Conservation (phyloP, 2,329 filamentous ascomycete species). For the Exophiala sideris region DNA sequence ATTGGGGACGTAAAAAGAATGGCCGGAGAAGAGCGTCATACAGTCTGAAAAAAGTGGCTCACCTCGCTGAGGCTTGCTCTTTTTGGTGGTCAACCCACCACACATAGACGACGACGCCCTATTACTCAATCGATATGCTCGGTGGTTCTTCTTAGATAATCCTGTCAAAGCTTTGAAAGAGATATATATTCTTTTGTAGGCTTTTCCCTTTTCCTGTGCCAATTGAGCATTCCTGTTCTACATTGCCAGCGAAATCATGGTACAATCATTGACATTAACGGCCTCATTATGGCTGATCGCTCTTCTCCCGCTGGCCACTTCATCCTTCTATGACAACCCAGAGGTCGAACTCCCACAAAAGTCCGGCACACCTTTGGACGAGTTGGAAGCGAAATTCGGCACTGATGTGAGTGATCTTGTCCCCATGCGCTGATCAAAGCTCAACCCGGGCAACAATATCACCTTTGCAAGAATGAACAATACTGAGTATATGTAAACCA, state of each 20-base stretch:
- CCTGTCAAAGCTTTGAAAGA: background rate
- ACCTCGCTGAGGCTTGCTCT: conserved; percentile 11
- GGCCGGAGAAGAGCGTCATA: no score
- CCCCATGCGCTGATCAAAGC: no score
- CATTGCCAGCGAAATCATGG: background rate
- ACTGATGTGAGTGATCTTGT: conserved; percentile 37
- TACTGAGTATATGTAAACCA: background rate
- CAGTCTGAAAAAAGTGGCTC: no score
- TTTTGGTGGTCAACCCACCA: background rate
- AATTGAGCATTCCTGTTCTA: background rate
- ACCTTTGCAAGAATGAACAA: background rate
- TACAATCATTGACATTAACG: background rate
- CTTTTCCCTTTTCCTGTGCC: background rate
- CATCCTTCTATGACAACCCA: conserved; percentile 41
- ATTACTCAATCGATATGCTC: background rate
- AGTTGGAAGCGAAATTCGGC: conserved; percentile 47
- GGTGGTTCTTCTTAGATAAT: background rate
- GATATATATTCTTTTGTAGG: background rate
- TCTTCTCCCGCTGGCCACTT: conserved; percentile 12
- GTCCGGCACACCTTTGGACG: conserved; percentile 34
- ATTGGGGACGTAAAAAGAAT: no score
- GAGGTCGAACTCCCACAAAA: conserved; percentile 36
- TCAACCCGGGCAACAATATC: no score
- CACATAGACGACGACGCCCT: background rate
- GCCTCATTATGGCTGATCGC: conserved; percentile 1